These are phyloP conservation scores for Kodamaea arcana DNA, from an alignment of 1,139 yeast species.

Conservation along the genomic window DNA sequence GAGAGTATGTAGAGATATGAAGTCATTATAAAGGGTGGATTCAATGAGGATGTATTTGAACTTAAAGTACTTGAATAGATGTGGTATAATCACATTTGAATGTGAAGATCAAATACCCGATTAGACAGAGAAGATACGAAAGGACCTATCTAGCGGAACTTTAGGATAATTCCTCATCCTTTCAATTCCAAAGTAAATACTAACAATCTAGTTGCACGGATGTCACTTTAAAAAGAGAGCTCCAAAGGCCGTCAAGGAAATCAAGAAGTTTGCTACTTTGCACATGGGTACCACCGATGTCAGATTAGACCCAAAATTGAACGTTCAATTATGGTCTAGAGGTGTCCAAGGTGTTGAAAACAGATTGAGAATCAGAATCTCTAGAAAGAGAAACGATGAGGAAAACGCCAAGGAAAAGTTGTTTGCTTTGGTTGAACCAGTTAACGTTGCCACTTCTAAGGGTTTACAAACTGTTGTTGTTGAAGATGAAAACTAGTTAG, in stretches of 20 bases:
- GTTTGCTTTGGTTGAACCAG: conserved; percentile 98
- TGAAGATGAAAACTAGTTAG: conserved; percentile 67
- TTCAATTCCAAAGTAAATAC: too few relatives aligned
- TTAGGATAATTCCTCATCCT: too few relatives aligned
- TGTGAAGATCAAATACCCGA: too few relatives aligned
- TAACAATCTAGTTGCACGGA: conserved; percentile 80
- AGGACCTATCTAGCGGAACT: too few relatives aligned
- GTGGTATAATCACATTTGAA: too few relatives aligned
- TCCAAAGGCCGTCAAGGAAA: conserved; percentile 99
- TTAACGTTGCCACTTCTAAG: conserved; percentile 89
- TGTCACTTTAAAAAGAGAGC: conserved; percentile 99
- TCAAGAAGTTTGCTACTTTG: conserved; percentile 96
- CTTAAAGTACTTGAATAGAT: too few relatives aligned
- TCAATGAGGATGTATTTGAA: too few relatives aligned
- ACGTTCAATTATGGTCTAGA: conserved; percentile 98
- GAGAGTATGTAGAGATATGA: conserved; percentile 70
- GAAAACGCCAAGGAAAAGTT: conserved; percentile 98
- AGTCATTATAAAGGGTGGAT: too few relatives aligned
- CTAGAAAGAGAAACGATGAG: conserved; percentile 99
- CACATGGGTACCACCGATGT: conserved; percentile 99
- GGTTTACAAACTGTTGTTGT: conserved; percentile 98
- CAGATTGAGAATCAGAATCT: conserved; percentile 98
- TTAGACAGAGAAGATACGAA: too few relatives aligned
- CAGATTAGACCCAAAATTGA: conserved; percentile 97
- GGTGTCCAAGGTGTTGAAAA: conserved; percentile 99